Base-by-base conservation (phyloP, 768 basidiomycete genomes). In the Phaffia tasmanica region DNA sequence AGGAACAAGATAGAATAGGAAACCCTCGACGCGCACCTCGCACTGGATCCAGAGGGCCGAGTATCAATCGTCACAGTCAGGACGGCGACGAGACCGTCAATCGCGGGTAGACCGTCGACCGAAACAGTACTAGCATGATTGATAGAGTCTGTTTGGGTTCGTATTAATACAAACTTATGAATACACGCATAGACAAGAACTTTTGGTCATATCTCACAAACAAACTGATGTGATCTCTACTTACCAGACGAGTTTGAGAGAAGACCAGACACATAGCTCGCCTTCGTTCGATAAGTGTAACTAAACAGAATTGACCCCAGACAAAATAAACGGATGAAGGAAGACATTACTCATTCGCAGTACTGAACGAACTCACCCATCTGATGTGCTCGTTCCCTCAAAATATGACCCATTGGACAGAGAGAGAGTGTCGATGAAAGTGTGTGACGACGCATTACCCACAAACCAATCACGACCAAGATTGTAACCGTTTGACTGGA, bases 381-480 rank as follows among this genome's bases (percentile, higher is more conserved):
- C 27, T 30, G 32, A 55, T 16, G 30, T 29, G 51, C 51, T 63
- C 8, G 29, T 19, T 11, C 11, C 9, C 19, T 53, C 0, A 25
- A 5, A 14, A 25, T 3, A 30, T 32, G 5, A 48, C 65, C 27
- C 29, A 67, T 87, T 85, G n/a, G 81, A 84, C 57, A 87, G 71
- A 47, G 71, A 79, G 77, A 63, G 86, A 78, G 55, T 48, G 23
- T 49, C 63, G 19, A 57, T 69, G 62, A 64, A 51, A 61, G 60
- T 53, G n/a, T 51, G 46, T 1, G 80, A 77, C 25, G 90, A 91
- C 27, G 87, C 85, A 73, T 91, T 91, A 25, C 87, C 88, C 29
- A 93, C 78, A n/a, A 94, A 77, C 80, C 83, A 86, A 73, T 95
- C 90, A 29, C 91, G 85, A 16, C 85, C 90, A 35, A 86, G 79